Percentiles rank a stretch among this genome's conserved stretches.
Evolutionary conservation across 2,329 filamentous ascomycete species (phyloP).

Genomic region (Aureobasidium sp.): DNA sequence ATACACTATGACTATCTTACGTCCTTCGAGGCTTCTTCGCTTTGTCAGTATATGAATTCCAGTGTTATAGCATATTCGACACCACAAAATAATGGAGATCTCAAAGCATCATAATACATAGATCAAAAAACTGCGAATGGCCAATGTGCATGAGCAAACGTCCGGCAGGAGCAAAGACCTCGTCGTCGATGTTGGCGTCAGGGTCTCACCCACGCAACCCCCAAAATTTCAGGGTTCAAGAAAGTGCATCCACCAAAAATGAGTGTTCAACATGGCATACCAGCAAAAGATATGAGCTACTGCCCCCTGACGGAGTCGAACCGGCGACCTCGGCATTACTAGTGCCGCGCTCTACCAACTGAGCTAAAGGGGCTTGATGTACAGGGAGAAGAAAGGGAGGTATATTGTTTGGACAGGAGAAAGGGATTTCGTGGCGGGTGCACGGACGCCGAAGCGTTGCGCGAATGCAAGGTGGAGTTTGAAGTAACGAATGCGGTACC

Average conservation of each 20-base stretch:
- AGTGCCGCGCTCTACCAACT: conserved; percentile 15
- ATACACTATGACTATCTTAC: no score
- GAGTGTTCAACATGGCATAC: background rate
- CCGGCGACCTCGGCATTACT: conserved; percentile 14
- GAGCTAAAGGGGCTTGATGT: conserved; percentile 11
- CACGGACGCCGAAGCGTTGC: background rate
- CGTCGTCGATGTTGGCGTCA: no score
- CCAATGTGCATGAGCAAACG: no score
- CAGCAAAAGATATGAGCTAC: background rate
- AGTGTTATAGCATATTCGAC: no score
- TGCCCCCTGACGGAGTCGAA: conserved; percentile 13
- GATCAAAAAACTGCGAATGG: no score
- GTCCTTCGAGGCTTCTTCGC: no score
- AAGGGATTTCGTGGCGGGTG: background rate
- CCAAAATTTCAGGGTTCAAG: background rate
- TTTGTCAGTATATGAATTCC: no score
- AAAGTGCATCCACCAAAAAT: background rate
- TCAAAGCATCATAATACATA: no score
- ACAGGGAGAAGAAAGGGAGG: background rate
- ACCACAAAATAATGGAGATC: no score
- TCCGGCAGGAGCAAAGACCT: no score
- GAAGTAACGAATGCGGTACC: background rate
- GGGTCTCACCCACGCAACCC: background rate
- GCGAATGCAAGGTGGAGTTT: background rate
- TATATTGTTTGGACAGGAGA: background rate